Evolutionary conservation across 1,284 basidiomycete genomes (phyloP).

Genomic region (Neolentinus lepideus): DNA sequence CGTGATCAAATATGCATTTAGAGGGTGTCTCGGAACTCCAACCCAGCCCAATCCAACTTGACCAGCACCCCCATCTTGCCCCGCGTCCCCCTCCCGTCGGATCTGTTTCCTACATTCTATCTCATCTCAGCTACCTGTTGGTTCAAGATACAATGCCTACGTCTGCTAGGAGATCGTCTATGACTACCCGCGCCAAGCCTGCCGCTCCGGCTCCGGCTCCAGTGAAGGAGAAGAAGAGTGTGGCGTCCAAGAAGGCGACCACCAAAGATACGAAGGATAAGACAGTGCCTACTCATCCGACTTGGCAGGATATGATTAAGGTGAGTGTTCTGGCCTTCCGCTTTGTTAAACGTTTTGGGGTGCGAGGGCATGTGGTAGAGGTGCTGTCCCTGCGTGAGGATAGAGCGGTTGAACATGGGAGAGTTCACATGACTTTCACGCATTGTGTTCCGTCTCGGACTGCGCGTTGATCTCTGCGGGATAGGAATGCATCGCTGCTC

Average conservation of each 20-base stretch:
- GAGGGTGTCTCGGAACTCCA: background rate
- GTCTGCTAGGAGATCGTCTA: background rate
- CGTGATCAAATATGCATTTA: background rate
- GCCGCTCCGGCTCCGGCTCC: background rate
- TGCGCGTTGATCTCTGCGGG: background rate
- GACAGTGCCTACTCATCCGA: constrained; percentile 48
- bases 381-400: background rate
- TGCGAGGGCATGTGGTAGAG: background rate
- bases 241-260: constrained; percentile 20
- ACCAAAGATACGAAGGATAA: constrained; percentile 27
- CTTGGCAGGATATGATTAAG: constrained; percentile 78
- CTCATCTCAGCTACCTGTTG: background rate
- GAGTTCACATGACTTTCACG: background rate
- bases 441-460: background rate
- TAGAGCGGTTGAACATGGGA: background rate
- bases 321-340: constrained; percentile 28
- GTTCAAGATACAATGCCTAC: background rate
- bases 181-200: background rate
- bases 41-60: background rate
- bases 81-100: background rate
- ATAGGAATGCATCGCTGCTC: constrained; percentile 75
- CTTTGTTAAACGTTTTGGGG: background rate
- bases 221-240: constrained; percentile 21
- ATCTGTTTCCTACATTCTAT: background rate
- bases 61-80: background rate